Evolutionary conservation across 208 protist species (phyloP).

Genomic region (Porcisia hertigi): DNA sequence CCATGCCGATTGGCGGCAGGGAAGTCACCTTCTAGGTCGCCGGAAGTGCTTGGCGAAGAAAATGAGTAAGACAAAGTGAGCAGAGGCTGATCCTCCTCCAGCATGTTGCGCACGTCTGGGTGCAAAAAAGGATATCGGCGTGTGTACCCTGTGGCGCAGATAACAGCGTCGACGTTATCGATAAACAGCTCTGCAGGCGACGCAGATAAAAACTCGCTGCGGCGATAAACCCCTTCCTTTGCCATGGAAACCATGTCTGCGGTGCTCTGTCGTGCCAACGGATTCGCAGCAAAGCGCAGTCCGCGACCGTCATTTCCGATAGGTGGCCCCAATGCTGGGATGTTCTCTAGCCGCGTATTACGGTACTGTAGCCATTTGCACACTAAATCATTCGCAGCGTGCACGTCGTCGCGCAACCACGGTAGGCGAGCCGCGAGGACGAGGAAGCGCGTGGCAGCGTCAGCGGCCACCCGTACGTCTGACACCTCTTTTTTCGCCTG

Average conservation of each 20-base stretch:
- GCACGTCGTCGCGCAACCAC: constrained; percentile 50
- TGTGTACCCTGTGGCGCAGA: constrained; percentile 82
- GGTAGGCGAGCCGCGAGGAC: constrained; percentile 37
- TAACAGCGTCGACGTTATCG: constrained; percentile 74
- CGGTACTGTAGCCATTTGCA: constrained; percentile 58
- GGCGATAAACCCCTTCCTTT: constrained; percentile 11
- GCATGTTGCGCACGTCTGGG: constrained; percentile 45
- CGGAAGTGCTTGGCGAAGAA: background rate
- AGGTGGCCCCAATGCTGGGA: constrained; percentile 47
- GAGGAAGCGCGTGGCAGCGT: constrained; percentile 36
- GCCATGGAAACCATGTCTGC: constrained; percentile 46
- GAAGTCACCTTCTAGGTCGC: background rate
- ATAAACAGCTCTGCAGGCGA: constrained; percentile 44
- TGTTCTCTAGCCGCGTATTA: constrained; percentile 32
- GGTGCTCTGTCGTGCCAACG: constrained; percentile 9
- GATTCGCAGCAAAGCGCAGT: constrained; percentile 52
- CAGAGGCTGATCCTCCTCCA: constrained; percentile 51
- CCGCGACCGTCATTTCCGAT: constrained; percentile 45
- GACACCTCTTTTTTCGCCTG: constrained; percentile 4
- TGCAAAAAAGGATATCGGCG: constrained; percentile 81
- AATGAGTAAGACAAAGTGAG: constrained; percentile 4
- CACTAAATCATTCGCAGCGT: constrained; percentile 51
- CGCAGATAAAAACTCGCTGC: background rate
- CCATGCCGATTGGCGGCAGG: constrained; percentile 24
- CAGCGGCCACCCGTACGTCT: constrained; percentile 28